Evolutionary conservation across 177 flowering plant genomes (phyloP).

Genomic region (Tripterygium wilfordii): DNA sequence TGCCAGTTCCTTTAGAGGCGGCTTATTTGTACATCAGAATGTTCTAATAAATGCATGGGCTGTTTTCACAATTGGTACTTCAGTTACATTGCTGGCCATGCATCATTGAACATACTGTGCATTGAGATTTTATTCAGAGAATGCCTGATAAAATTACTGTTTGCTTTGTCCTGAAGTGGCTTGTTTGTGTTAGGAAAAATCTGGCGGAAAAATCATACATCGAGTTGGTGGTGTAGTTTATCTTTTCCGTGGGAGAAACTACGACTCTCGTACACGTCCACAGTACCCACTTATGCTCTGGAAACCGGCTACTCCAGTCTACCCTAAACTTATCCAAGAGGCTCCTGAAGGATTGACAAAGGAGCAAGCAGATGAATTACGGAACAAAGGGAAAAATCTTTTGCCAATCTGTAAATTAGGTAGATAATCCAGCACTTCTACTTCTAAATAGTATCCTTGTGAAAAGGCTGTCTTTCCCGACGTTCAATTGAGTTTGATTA

Average conservation of each 20-base stretch:
- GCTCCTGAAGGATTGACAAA: slow-evolving; percentile 92
- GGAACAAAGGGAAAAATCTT: slow-evolving; percentile 67
- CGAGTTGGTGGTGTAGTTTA: slow-evolving; percentile 78
- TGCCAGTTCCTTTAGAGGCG: no score
- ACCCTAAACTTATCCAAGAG: slow-evolving; percentile 96
- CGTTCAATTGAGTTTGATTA: no score
- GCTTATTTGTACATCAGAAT: no score
- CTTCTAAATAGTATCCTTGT: no score
- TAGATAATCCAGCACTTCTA: slow-evolving; percentile 16
- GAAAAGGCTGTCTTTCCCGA: no score
- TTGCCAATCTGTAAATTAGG: slow-evolving; percentile 87
- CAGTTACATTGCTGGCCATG: no score
- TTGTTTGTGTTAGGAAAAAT: slow-evolving; percentile 57
- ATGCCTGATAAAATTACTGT: neutral
- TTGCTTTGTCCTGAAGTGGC: slow-evolving; percentile 13
- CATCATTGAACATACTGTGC: no score
- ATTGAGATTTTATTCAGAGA: no score
- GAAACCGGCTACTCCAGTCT: slow-evolving; percentile 98
- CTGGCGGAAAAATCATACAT: slow-evolving; percentile 89
- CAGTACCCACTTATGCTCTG: slow-evolving; percentile 88
- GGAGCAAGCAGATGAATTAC: slow-evolving; percentile 68
- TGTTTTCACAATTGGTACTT: no score
- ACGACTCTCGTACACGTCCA: slow-evolving; percentile 72
- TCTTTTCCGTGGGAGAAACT: slow-evolving; percentile 92
- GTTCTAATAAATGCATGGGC: no score